Conservation (phyloP, 208 protist genomes). For the Trichomonas gallinae region DNA sequence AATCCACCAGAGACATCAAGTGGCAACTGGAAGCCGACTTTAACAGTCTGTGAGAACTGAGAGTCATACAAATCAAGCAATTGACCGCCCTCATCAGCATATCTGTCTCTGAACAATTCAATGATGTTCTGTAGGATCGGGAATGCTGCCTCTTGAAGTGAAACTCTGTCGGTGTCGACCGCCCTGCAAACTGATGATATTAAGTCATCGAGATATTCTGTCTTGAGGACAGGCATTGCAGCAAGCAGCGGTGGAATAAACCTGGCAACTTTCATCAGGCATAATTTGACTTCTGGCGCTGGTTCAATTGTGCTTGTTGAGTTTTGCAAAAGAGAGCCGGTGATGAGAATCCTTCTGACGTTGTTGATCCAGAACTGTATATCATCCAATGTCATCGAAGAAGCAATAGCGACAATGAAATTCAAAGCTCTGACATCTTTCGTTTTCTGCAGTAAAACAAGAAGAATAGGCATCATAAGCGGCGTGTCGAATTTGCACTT, state of each 20-base stretch:
- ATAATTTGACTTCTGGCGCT: background rate
- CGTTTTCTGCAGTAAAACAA: background rate
- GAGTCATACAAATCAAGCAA: conserved; percentile 11
- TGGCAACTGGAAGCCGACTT: background rate
- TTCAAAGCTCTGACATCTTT: background rate
- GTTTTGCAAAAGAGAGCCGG: background rate
- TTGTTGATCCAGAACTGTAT: background rate
- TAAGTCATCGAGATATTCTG: background rate
- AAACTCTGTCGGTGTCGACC: background rate
- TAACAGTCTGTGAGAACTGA: background rate
- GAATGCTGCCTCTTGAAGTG: background rate
- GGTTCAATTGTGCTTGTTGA: background rate
- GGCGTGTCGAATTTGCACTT: background rate
- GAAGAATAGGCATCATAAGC: background rate
- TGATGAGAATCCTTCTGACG: background rate
- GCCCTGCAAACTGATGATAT: background rate
- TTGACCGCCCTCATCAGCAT: background rate
- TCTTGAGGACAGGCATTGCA: background rate
- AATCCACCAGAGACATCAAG: background rate
- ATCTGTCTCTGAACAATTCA: background rate
- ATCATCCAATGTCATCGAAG: background rate
- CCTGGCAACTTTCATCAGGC: background rate
- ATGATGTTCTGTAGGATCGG: background rate
- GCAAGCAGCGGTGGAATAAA: background rate
- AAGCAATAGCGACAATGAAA: background rate